Conservation (phyloP, 768 basidiomycete species). For the Leccinum subgranulosum region DNA sequence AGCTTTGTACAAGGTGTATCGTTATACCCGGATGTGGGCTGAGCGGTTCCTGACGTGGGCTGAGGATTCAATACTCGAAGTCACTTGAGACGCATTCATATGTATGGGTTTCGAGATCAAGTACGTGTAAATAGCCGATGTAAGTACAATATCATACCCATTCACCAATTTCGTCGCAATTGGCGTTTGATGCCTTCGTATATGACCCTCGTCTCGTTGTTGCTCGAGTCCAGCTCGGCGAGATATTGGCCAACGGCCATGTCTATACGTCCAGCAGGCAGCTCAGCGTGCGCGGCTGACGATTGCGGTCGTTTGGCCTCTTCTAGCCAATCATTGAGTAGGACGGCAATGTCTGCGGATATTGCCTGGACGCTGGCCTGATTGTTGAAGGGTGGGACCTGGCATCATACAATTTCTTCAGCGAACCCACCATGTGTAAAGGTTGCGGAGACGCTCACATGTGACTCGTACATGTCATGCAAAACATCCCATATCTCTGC, state of each 20-base stretch:
- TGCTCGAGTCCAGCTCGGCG: constrained; percentile 59
- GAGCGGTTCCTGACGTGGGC: constrained; percentile 64
- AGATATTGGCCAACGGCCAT: constrained; percentile 71
- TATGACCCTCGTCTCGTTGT: constrained; percentile 55
- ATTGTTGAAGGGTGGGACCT: constrained; percentile 84
- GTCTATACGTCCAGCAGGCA: constrained; percentile 79
- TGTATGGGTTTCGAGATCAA: constrained; percentile 10
- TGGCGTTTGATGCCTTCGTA: constrained; percentile 74
- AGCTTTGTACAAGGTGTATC: constrained; percentile 69
- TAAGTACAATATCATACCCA: constrained; percentile 9
- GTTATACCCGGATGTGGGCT: constrained; percentile 54
- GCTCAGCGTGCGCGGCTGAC: constrained; percentile 56
- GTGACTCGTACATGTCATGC: constrained; percentile 84
- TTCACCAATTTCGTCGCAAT: constrained; percentile 67
- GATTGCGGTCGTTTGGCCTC: constrained; percentile 74
- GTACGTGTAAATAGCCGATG: constrained; percentile 15
- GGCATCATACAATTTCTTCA: constrained; percentile 4
- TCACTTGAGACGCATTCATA: constrained; percentile 38
- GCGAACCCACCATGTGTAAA: not conserved
- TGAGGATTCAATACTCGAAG: constrained; percentile 80
- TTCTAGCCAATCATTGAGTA: constrained; percentile 79
- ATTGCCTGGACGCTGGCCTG: constrained; percentile 77
- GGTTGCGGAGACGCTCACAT: constrained; percentile 46
- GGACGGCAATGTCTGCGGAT: constrained; percentile 76
- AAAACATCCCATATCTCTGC: constrained; percentile 82